Evolutionary conservation across 2,329 filamentous ascomycete species (phyloP), one percentile per base, ranked within the genome.

Genomic region (Calcarisporium arbuscula): DNA sequence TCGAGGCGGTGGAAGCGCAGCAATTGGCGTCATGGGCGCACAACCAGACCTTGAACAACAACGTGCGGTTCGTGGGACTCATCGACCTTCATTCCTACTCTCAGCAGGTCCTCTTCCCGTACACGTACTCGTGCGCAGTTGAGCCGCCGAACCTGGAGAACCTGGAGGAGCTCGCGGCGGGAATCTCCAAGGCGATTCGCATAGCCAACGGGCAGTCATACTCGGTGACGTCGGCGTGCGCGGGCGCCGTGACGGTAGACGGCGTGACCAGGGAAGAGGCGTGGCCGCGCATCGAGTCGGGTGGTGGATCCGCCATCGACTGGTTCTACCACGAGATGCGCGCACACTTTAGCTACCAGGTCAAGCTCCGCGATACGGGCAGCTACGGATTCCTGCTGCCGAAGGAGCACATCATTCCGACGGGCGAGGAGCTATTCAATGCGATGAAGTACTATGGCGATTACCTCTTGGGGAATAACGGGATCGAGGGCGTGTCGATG

Each of bases 21-120:
- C 67, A 73, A 12, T 70, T 96, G 32, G 82, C 86, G 5, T 70
- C 81, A 30, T 98, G 90, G 90, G 85, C 86, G 1, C 76, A 70
- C 49, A 90, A 87, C 51, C 74, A 94, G 57, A 87, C 82, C 7
- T 68, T 77, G 45, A 76, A 82, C 53, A 76, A 82, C 53, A 80
- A 82, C 36, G 78, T 81, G 33, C 70, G 82, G 12, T 87, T 96
- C 46, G 74, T 89, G n/a, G 87, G 82, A 4, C 82, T 94, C 44
- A 56, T 96, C 28, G 92, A 98, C 56, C 70, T 96, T 18, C 92
- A 98, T 60, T 90, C 86, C 2, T 98, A 96, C 58, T 94, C 87
- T 1, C 89, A 98, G 61, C 85, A 95, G 60, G 82, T 98, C 16
- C 70, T 96, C 8, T 95, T 92, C 54, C 92, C 92, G 0, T 96